Evolutionary conservation across 495 filamentous ascomycete genomes (phyloP).

Genomic region (Aeminium ludgeri): DNA sequence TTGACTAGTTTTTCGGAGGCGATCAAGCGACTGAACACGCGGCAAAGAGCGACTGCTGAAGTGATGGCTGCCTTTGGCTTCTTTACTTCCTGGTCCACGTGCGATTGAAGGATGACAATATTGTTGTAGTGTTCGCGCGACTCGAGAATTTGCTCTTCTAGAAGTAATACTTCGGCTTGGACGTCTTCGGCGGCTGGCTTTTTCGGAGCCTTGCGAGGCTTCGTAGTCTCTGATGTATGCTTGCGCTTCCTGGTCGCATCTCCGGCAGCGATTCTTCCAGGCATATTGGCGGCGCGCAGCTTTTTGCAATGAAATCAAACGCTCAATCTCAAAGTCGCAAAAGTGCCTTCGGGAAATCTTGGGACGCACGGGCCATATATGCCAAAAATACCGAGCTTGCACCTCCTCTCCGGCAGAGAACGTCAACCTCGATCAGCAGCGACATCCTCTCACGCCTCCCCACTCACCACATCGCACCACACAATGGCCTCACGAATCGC

Average conservation of each 20-base stretch:
- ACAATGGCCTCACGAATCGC: constrained; percentile 90
- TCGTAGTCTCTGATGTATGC: constrained; percentile 30
- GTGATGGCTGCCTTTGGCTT: constrained; percentile 29
- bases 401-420: constrained; percentile 15
- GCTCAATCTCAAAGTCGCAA: background rate
- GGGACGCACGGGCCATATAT: too few relatives aligned
- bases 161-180: constrained; percentile 42
- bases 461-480: constrained; percentile 30
- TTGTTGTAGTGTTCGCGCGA: constrained; percentile 87
- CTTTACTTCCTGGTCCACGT: constrained; percentile 33
- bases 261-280: constrained; percentile 18
- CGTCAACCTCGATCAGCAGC: constrained; percentile 12
- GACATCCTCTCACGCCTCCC: constrained; percentile 19
- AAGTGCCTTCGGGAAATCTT: background rate
- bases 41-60: constrained; percentile 66
- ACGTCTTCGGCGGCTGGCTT: constrained; percentile 27
- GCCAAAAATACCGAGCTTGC: too few relatives aligned
- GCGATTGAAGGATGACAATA: constrained; percentile 53
- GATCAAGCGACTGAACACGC: constrained; percentile 74
- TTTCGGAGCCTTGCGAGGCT: constrained; percentile 11
- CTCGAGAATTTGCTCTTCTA: constrained; percentile 64
- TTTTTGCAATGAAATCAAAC: background rate
- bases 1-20: constrained; percentile 53
- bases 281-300: too few relatives aligned
- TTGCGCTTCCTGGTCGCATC: constrained; percentile 25